These are phyloP conservation scores for Aleurites moluccanus DNA, from an alignment of 441 rosid genomes.

Conservation along the genomic window DNA sequence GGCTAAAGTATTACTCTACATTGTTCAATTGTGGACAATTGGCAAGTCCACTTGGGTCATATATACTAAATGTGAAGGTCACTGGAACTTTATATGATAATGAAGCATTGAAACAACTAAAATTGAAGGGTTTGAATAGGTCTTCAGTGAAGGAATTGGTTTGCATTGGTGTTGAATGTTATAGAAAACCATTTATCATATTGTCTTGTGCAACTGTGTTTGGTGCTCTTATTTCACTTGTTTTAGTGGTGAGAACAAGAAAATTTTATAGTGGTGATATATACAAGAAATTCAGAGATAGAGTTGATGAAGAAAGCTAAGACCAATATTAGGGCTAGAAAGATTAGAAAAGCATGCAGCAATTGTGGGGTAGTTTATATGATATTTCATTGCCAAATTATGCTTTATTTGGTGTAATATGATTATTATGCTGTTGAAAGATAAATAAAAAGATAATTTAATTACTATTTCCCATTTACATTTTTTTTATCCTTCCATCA, in stretches of 20 bases:
- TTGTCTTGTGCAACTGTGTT: slow-evolving; percentile 52
- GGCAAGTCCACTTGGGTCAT: slow-evolving; percentile 80
- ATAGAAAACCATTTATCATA: slow-evolving; percentile 53
- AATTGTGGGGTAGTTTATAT: too few species aligned
- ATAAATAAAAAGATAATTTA: too few species aligned
- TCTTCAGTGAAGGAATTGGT: slow-evolving; percentile 60
- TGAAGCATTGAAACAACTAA: slow-evolving; percentile 60
- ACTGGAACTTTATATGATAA: slow-evolving; percentile 70
- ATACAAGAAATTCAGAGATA: slow-evolving; percentile 70
- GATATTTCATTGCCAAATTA: too few species aligned
- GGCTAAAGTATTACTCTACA: slow-evolving; percentile 83
- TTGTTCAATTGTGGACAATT: slow-evolving; percentile 86
- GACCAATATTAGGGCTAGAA: background rate
- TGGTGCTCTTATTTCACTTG: slow-evolving; percentile 62
- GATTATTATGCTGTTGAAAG: too few species aligned
- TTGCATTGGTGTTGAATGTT: slow-evolving; percentile 72
- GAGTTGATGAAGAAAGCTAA: slow-evolving; percentile 15
- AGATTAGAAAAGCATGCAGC: too few species aligned
- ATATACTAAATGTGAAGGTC: slow-evolving; percentile 66
- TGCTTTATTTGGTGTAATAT: too few species aligned
- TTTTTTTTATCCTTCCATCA: too few species aligned
- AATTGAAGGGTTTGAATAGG: slow-evolving; percentile 45
- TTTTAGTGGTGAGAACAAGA: slow-evolving; percentile 64
- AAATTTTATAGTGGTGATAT: slow-evolving; percentile 72
- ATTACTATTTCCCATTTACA: too few species aligned